Percentiles rank a stretch among this genome's conserved stretches.
phyloP scores from a whole-genome alignment of 192 early-diverging fungal genomes.

The Thoreauomyces humboldtii region DNA sequence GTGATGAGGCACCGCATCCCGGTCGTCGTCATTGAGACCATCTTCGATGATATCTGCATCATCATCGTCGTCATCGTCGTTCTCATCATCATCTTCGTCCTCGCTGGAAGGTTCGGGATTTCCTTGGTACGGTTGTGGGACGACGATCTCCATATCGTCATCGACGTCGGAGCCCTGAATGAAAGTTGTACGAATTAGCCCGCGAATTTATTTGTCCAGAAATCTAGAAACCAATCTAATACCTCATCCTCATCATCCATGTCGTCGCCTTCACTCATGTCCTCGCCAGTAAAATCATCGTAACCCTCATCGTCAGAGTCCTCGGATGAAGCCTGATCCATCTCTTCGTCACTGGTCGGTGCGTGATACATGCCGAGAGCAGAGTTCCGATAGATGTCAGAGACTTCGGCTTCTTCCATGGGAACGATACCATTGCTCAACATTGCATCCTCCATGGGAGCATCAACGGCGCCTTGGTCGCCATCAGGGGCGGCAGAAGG shows the following conservation, averaged over 20 bases:
- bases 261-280: constrained; percentile 44
- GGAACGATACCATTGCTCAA: constrained; percentile 34
- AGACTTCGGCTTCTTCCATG: constrained; percentile 64
- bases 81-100: constrained; percentile 47
- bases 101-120: constrained; percentile 39
- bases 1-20: constrained; percentile 49
- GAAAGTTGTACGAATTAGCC: background rate
- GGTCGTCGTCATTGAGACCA: constrained; percentile 34
- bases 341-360: constrained; percentile 65
- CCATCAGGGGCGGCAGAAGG: constrained; percentile 8
- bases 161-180: constrained; percentile 47
- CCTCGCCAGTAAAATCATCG: constrained; percentile 67
- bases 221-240: background rate
- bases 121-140: constrained; percentile 52
- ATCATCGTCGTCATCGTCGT: constrained; percentile 52
- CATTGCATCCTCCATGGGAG: no score
- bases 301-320: constrained; percentile 64
- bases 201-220: no score
- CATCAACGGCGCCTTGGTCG: background rate
- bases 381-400: constrained; percentile 79
- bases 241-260: constrained; percentile 55
- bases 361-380: constrained; percentile 78
- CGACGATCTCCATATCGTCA: constrained; percentile 59
- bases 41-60: constrained; percentile 61
- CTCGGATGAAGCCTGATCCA: constrained; percentile 57